Evolutionary conservation across 768 basidiomycete genomes (phyloP), one percentile per base, ranked within the genome.

Genomic region (Tulasnella sp.): DNA sequence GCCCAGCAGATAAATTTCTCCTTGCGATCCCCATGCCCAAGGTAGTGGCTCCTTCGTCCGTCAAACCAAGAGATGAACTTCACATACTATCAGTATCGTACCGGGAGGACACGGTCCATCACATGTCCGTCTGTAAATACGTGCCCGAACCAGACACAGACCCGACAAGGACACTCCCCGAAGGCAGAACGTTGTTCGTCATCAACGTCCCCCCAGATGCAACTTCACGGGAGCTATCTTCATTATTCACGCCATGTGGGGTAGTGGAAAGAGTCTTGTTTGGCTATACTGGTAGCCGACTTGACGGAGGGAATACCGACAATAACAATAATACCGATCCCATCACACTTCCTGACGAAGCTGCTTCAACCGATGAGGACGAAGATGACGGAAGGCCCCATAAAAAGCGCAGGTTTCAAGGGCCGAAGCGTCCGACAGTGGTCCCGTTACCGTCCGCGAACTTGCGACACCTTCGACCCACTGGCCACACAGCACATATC

Each of bases 131-230:
- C 15, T 79, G 85, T n/a, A 65, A 75, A 3, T 87, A 92, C 65
- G 65, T 70, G 23, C 71, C 74, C 3, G 58, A 59, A 63, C 39
- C 46, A 51, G 17, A 43, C 56, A 65, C 63, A 27, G 39, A 39
- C 57, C 51, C 56, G 62, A 27, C 36, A 46, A 15, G 32, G 29
- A 12, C 43, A n/a, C 74, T 70, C 51, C 72, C 77, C 62, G 67
- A 78, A 31, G 80, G 77, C 14, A 77, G 90, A 41, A 93, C 90
- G 0, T 73, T 94, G 8, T 97, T 97, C 65, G 71, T 93, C 2
- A 86, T 86, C 54, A 96, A 97, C 64, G 71, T 93, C 4, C 91
- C 93, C 1, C 83, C 89, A 55, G 90, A 94, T 67, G 79, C 87
- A 2, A 86, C 87, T 1, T 86, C 87, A 63, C 75, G 86, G 35